phyloP scores from a whole-genome alignment of 2,329 filamentous ascomycete genomes.

The Diaporthe batatas region DNA sequence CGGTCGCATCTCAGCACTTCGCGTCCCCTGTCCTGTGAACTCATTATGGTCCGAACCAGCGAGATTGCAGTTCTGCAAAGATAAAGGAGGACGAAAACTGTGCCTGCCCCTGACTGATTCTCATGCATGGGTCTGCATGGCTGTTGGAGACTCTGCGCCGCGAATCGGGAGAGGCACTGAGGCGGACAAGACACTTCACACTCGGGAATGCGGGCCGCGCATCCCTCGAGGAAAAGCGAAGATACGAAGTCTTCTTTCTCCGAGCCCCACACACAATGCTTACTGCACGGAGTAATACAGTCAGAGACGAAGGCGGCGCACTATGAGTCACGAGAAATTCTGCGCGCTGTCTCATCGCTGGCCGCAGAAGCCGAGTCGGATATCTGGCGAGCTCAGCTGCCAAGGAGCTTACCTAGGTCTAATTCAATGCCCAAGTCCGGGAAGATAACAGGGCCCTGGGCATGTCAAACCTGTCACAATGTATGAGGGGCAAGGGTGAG shows the following conservation, averaged over 20 bases:
- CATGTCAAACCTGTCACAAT: neutral
- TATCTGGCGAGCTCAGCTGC: neutral
- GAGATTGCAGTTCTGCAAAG: slow-evolving; percentile 13
- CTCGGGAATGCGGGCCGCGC: slow-evolving; percentile 5
- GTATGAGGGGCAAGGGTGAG: neutral
- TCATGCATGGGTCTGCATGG: neutral
- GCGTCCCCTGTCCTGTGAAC: neutral
- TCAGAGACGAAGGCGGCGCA: neutral
- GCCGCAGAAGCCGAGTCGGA: neutral
- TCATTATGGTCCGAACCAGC: neutral
- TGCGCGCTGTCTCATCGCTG: neutral
- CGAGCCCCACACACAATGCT: neutral
- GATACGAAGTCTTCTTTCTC: neutral
- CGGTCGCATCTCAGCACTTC: neutral
- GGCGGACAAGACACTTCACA: neutral
- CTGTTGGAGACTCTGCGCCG: neutral
- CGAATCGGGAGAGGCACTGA: neutral
- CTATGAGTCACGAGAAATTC: neutral
- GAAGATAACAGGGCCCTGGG: neutral
- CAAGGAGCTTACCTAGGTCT: neutral
- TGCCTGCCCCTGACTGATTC: slow-evolving; percentile 1
- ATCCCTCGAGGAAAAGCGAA: slow-evolving; percentile 9
- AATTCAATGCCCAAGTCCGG: too few relatives aligned
- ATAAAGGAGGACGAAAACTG: slow-evolving; percentile 12
- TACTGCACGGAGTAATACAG: neutral